Evolutionary conservation across 768 basidiomycete genomes (phyloP), one percentile per base, ranked within the genome.

Genomic region (Termitomyces sp.): DNA sequence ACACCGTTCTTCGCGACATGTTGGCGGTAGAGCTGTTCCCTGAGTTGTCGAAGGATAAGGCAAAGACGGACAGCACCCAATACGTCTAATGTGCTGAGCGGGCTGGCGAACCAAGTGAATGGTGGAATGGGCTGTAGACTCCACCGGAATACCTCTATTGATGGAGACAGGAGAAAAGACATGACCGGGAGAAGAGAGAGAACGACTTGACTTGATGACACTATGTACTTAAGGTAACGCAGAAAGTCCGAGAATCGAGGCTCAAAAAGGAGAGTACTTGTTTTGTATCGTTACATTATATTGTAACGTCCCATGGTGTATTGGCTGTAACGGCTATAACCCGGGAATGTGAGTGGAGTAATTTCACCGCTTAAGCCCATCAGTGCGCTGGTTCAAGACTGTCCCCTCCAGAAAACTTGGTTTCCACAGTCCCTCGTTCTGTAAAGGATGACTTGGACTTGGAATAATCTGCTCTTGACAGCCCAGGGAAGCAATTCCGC

Each of bases 321-420:
- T 83, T 75, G 88, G 90, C 80, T 92, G 88, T 91, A 82, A 71
- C 65, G 90, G 88, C 86, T 86, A 81, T 74, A 77, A 87, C 66
- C 78, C 77, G 83, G 90, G 90, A 85, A 90, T 91, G 88, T 76
- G 84, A 74, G 74, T 79, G 81, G 79, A 26, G 81, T 79, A 72
- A 71, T 72, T 60, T 74, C 74, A 88, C 82, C 83, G 87, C 81
- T 70, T 62, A 45, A 70, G 65, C 72, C 74, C 81, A 78, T 75
- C 71, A 80, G 90, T 83, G 90, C 90, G 89, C 90, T 88, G 85
- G 87, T 90, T 91, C 90, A 87, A 91, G 87, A 80, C 88, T 81
- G 84, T 85, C 87, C 87, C 88, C 90, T 90, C 88, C 87, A 84
- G 90, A 92, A 90, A 91, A 90, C 87, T 92, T 90, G 88, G 89